Base-by-base conservation (phyloP, 2,329 filamentous ascomycete genomes). In the Shiraia bambusicola region DNA sequence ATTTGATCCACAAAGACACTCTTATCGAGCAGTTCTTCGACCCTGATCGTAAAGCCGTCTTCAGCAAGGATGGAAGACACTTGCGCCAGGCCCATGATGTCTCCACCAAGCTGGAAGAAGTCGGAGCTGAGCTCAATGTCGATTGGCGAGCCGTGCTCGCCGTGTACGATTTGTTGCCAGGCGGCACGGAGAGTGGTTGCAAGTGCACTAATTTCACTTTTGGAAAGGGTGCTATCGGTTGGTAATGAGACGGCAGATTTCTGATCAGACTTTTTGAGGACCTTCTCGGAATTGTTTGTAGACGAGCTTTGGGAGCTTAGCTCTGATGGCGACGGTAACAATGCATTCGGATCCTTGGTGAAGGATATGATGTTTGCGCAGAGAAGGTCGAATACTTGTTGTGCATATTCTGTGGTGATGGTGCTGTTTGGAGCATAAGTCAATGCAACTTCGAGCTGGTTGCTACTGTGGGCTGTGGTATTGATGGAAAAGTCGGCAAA, bases 381-480 rank as follows among this genome's bases (percentile, higher is more conserved):
- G 2, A 67, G 54, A 47, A 58, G 56, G 11, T 66, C 60, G 29
- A 66, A 62, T 37, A 78, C 73, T 59, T 79, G 77, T 49, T 76
- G 73, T 4, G 60, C 63, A 48, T 78, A 79, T 29, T 73, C 76
- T 9, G 72, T 70, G 35, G 76, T 74, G 53, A 81, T 73, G 27
- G 77, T 77, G 52, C 54, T 61, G 36, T 63, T 63, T 5, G 60
- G 61, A n/a, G 58, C 57, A 32, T 62, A 65, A 2, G 61, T 63
- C 29, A 66, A 49, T 3, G 42, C 44, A 15, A 64, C 47, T 33
- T 66, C 63, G 31, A 66, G 49, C n/a, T 58, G 43, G 8, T 55
- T 52, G 19, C 47, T 47, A 12, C 48, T 42, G 7, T 48, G 50
- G 0, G 59, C 55, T 3, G 56, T 58, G 2, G 62, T 61, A 12